Evolutionary conservation across 345 rosid species (phyloP), one percentile per base, ranked within the genome.

Genomic region (Limnanthes douglasii): DNA sequence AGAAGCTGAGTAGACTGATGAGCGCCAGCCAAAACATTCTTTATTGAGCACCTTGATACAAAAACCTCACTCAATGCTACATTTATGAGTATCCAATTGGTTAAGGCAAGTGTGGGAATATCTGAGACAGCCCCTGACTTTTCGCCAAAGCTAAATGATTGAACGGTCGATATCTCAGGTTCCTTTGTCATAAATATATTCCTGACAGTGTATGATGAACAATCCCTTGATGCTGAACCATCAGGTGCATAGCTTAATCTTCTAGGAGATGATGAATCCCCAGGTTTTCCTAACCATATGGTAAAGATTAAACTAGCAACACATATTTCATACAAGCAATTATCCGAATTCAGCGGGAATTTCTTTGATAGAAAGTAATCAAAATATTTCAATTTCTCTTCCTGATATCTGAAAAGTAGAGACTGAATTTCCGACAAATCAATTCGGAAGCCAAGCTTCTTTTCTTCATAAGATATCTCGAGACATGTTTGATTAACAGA

Each of bases 1-100:
- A 62, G 50, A 47, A 88, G 73, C 60, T 72, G 66, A 39, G 48
- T 68, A 21, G 61, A 46, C 46, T 65, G 64, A 52, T 68, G 80
- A 8, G 61, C 59, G 43, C 48, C 67, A 48, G 46, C 51, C 46
- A 75, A 45, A 24, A 51, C 34, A 39, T 54, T 61, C 61, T 78
- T 88, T 41, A 61, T 44, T 15, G 73, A 48, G 58, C 54, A 62
- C 40, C 70, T 71, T 25, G 64, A 60, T 34, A 78, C 46, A 32
- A 66, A 50, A 48, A 78, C 49, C 50, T 61, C 74, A 43, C 57
- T 56, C 27, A 75, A 34, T 35, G 57, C 50, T 42, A 68, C 48
- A 51, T 54, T 60, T 34, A 76, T 51, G 41, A 61, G 53, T 42
- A 83, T 43, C 67, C 75, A 64, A 21, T 47, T 51, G 48, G 50